Evolutionary conservation across 306 rosid genomes (phyloP).

Genomic region (Quercus berberidifolia): DNA sequence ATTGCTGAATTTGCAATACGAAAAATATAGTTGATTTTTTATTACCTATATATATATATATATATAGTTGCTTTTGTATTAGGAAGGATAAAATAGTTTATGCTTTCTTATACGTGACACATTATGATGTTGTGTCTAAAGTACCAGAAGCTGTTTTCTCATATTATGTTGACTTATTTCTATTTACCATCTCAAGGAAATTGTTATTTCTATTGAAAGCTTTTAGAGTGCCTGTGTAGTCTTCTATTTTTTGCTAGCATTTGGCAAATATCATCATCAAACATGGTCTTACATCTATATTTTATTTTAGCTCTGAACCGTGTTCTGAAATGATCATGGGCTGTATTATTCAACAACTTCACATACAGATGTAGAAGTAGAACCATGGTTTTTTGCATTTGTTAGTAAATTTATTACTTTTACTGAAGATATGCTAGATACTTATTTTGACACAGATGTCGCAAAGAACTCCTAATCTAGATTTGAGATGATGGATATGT

Average conservation of each 20-base stretch:
- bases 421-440: not conserved
- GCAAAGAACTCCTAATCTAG: not conserved
- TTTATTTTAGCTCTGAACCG: not conserved
- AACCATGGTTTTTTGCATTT: not conserved
- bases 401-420: not conserved
- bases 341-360: not conserved
- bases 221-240: not conserved
- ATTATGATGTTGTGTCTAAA: not conserved
- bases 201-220: not conserved
- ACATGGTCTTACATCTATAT: no score
- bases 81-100: not conserved
- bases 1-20: not conserved
- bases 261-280: not conserved
- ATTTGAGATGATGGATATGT: not conserved
- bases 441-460: not conserved
- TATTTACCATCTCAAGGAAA: not conserved
- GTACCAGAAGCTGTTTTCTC: not conserved
- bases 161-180: not conserved
- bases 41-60: no score
- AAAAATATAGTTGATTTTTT: no score
- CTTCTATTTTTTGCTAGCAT: not conserved
- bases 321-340: not conserved
- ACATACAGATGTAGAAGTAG: not conserved
- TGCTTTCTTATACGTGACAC: not conserved
- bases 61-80: not conserved